Evolutionary conservation across 2,329 filamentous ascomycete species (phyloP), one percentile per base, ranked within the genome.

Genomic region (Fusarium chaquense): DNA sequence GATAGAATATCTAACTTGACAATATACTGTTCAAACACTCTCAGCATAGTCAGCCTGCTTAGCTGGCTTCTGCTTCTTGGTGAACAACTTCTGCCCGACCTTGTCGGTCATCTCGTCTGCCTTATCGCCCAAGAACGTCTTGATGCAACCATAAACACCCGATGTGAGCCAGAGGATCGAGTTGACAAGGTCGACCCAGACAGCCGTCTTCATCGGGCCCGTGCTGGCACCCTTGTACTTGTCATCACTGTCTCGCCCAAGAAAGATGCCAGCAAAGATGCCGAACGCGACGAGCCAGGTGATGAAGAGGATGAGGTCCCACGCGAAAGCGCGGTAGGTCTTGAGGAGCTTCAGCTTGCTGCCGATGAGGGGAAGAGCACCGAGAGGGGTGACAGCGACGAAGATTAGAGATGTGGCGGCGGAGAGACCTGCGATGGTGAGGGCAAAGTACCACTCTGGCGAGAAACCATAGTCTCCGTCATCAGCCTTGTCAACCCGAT

Each of bases 111-210:
- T 62, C 20, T 76, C 72, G 13, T 83, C 81, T 6, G 76, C 75
- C 72, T 81, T 82, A 13, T 81, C 80, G 1, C 82, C 81, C 43
- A 83, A 52, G 62, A 78, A 81, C 1, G 78, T 81, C 76, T 81
- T 81, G 63, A 79, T 26, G 49, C 67, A 77, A 30, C 83, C 83
- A 38, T 84, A 85, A 8, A 73, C 73, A 8, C 78, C 82, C 0
- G 82, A 83, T 6, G 83, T 66, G 15, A 89, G 78, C 91, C 91
- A 94, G 44, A 94, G 78, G 24, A 90, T 59, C 77, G 90, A 83
- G 69, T 91, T 92, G 33, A 88, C 82, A 28, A 93, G 76, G 76
- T 93, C 90, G 28, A 93, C 79, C 89, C 90, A 93, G 5, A 92
- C 90, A 3, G 90, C 90, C 65, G 86, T 83, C 80, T 91, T 90